Conservation (phyloP, 1,284 basidiomycete genomes). For the Austroboletus rostrupii region DNA sequence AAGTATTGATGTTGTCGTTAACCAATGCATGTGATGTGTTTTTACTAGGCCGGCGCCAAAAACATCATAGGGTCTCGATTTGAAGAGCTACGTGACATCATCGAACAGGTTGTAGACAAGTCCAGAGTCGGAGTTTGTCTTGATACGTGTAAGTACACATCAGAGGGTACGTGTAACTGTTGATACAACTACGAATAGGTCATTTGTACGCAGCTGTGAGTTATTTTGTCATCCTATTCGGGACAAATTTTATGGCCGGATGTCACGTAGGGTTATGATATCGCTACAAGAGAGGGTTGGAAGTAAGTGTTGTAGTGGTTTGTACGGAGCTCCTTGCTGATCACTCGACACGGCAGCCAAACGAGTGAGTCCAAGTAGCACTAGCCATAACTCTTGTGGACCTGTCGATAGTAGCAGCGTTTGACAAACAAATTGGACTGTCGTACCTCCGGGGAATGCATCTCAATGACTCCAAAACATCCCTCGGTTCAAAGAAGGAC, state of each 20-base stretch:
- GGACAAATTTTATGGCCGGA: not conserved
- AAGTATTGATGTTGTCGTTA: not conserved
- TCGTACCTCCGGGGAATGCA: constrained; percentile 79
- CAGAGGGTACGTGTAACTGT: not conserved
- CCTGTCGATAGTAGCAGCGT: constrained; percentile 50
- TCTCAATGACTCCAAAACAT: constrained; percentile 78
- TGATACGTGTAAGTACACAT: constrained; percentile 68
- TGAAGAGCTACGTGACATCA: constrained; percentile 66
- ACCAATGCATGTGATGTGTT: not conserved
- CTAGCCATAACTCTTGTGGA: not conserved
- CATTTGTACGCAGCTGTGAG: constrained; percentile 78
- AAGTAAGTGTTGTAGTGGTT: constrained; percentile 41
- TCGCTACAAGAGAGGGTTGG: constrained; percentile 65
- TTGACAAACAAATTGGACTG: constrained; percentile 67
- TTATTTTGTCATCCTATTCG: not conserved
- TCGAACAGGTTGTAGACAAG: constrained; percentile 72
- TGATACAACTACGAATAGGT: constrained; percentile 37
- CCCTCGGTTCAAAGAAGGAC: constrained; percentile 65
- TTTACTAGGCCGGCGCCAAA: constrained; percentile 66
- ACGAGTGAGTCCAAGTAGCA: constrained; percentile 18
- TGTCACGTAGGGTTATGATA: constrained; percentile 65
- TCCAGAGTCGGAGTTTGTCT: constrained; percentile 76
- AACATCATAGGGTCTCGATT: constrained; percentile 79
- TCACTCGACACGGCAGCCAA: constrained; percentile 8
- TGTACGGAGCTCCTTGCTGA: constrained; percentile 6